Evolutionary conservation across 2,329 filamentous ascomycete species (phyloP).

Genomic region (Gnomoniopsis sp.): DNA sequence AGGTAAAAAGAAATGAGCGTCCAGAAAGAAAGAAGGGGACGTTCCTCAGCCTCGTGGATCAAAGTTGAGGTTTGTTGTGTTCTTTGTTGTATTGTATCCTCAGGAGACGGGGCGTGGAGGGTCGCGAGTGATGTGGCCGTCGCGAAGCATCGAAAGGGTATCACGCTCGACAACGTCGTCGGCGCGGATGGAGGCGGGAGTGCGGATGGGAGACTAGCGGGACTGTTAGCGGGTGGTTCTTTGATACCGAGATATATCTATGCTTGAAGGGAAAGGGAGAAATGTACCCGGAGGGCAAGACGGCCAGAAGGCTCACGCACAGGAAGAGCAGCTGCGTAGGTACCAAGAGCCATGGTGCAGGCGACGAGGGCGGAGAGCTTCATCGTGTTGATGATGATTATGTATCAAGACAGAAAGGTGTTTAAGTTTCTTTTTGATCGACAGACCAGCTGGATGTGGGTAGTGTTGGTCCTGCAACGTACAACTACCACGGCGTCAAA

Average conservation of each 20-base stretch:
- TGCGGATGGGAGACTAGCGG: neutral
- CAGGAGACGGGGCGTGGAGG: neutral
- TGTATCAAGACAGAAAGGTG: neutral
- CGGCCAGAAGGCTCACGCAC: constrained; percentile 10
- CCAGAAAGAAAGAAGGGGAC: neutral
- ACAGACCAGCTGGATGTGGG: neutral
- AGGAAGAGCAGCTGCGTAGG: constrained; percentile 8
- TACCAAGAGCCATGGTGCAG: constrained; percentile 6
- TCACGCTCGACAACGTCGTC: constrained; percentile 15
- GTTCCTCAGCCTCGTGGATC: neutral
- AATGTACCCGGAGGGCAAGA: constrained; percentile 13
- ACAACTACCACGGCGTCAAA: neutral
- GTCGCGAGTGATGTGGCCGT: constrained; percentile 6
- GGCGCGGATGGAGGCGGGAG: neutral
- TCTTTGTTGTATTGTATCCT: no score
- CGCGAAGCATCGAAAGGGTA: constrained; percentile 2
- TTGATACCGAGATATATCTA: no score
- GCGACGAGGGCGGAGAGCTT: constrained; percentile 7
- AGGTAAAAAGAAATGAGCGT: neutral
- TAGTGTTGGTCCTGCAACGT: constrained; percentile 10
- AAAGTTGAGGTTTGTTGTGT: neutral
- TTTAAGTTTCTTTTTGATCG: neutral
- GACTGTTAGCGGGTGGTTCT: neutral
- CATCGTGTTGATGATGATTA: constrained; percentile 8
- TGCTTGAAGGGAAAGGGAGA: neutral